Evolutionary conservation across 306 rosid genomes (phyloP).

Genomic region (Cotoneaster glaucophyllus): DNA sequence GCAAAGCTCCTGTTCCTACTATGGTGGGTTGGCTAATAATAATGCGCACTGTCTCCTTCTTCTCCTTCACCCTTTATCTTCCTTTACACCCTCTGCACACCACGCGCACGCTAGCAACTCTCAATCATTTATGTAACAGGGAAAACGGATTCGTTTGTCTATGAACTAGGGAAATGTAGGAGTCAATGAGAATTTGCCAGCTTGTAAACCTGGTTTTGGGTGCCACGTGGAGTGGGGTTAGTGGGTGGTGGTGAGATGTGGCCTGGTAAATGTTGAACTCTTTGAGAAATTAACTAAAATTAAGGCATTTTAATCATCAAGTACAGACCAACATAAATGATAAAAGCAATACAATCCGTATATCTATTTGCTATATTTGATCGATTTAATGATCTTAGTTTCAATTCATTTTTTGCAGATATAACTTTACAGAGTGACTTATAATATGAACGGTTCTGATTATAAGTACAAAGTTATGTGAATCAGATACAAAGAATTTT

Average conservation of each 20-base stretch:
- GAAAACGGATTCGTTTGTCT: neutral
- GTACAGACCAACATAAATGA: too few relatives aligned
- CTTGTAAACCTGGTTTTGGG: neutral
- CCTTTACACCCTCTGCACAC: neutral
- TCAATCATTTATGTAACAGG: neutral
- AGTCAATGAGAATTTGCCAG: neutral
- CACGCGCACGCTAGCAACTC: conserved; percentile 6
- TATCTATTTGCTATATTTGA: too few relatives aligned
- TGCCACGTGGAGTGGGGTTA: neutral
- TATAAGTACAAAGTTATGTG: too few relatives aligned
- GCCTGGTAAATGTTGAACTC: neutral
- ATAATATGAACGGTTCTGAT: too few relatives aligned
- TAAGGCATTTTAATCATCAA: too few relatives aligned
- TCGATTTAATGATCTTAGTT: too few relatives aligned
- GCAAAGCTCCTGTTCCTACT: conserved; percentile 29
- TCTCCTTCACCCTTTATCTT: conserved; percentile 4
- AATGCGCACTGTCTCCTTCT: conserved; percentile 17
- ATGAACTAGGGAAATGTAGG: neutral
- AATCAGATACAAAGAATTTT: too few relatives aligned
- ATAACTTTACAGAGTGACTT: too few relatives aligned
- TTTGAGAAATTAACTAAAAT: neutral
- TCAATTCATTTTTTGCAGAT: too few relatives aligned
- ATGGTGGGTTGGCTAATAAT: conserved; percentile 22
- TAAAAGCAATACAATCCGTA: too few relatives aligned
- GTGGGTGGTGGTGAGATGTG: neutral